phyloP scores from a whole-genome alignment of 169 alveolate genomes.

The Cryptosporidium bovis region DNA sequence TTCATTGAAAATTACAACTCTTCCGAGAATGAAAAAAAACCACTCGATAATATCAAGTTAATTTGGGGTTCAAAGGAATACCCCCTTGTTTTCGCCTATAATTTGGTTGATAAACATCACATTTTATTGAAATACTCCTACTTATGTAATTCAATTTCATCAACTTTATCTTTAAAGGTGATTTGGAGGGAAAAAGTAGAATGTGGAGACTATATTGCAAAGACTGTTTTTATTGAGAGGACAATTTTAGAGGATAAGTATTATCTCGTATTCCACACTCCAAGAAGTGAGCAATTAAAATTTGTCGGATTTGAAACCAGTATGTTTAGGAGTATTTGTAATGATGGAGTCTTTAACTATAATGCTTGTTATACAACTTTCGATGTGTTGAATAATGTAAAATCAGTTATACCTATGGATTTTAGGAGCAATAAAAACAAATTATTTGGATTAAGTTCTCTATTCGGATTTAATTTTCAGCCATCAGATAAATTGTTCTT shows the following conservation, averaged over 20 bases:
- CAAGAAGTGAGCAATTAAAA: slow-evolving; percentile 4
- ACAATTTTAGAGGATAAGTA: slow-evolving; percentile 6
- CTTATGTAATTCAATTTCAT: background rate
- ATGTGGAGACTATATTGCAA: slow-evolving; percentile 1
- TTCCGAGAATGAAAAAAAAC: background rate
- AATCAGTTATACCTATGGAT: slow-evolving; percentile 15
- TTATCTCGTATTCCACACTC: slow-evolving; percentile 6
- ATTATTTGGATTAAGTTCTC: slow-evolving; percentile 15
- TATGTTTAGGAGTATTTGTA: slow-evolving; percentile 7
- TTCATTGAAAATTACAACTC: background rate
- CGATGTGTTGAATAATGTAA: slow-evolving; percentile 2
- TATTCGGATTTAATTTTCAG: slow-evolving; percentile 20
- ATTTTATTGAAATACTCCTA: background rate
- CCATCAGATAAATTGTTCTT: slow-evolving; percentile 6
- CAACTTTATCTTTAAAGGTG: background rate
- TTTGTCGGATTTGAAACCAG: background rate
- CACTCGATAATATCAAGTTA: background rate
- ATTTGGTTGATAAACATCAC: slow-evolving; percentile 18
- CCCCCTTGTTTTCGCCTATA: slow-evolving; percentile 44
- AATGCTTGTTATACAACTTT: background rate
- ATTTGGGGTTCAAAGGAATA: slow-evolving; percentile 48
- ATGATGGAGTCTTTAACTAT: background rate
- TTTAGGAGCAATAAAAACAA: slow-evolving; percentile 13
- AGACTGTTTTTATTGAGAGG: slow-evolving; percentile 19
- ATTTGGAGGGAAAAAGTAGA: slow-evolving; percentile 15